Evolutionary conservation across 345 rosid species (phyloP), one percentile per base, ranked within the genome.

Genomic region (Rhizophora apiculata): DNA sequence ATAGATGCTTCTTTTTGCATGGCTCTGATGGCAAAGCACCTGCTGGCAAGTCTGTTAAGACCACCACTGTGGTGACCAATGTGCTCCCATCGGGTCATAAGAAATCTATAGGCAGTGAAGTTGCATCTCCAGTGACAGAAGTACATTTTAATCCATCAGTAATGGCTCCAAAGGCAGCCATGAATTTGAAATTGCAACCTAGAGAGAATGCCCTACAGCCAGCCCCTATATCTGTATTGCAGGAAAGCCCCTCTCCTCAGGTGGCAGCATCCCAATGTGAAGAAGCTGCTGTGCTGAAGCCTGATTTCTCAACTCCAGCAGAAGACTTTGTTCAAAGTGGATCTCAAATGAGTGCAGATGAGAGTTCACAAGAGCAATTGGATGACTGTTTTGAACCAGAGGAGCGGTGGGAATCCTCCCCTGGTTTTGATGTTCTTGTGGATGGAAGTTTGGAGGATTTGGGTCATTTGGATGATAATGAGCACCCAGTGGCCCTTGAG

Each of bases 371-470:
- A 39, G 66, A 69, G 49, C 54, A 49, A 5, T 13, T 64, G 54
- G 70, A 69, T 52, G 72, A 62, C 32, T 27, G 24, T 29, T 55
- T 53, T 34, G 71, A 73, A 62, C 67, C 53, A 6, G 69, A 74
- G 29, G 66, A 69, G 59, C 60, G 69, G 31, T 56, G 64, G 78
- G 78, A 74, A 39, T 75, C 78, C 24, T 63, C 74, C 39, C 78
- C 78, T 11, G 78, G 70, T 48, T 69, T 75, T 69, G 78, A 75
- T 52, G 78, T 75, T 52, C 78, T 75, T 39, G 78, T 75, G 52
- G 70, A 75, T 64, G 65, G 53, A 6, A 24, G 51, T 52, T 64
- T 55, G 52, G 73, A 58, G 24, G 58, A 63, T 69, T 58, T 60
- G 43, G 29, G 6, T 34, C 60, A 64, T 63, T 70, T 80, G 69